These are phyloP conservation scores for Odontarrhena argentea DNA, from an alignment of 345 rosid genomes.

Conservation along the genomic window DNA sequence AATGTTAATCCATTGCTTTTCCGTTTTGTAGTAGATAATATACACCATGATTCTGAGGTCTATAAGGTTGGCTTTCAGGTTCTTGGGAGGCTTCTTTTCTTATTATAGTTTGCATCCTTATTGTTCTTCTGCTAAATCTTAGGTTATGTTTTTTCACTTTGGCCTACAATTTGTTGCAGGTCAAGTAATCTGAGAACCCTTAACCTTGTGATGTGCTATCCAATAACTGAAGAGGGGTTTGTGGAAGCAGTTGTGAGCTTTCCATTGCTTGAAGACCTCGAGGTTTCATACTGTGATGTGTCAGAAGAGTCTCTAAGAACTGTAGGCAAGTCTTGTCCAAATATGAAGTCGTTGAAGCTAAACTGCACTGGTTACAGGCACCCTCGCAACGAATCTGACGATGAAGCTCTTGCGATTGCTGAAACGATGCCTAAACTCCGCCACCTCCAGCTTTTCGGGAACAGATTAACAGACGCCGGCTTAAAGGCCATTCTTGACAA, in stretches of 20 bases:
- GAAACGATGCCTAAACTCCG: conserved; percentile 54
- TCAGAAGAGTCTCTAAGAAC: conserved; percentile 29
- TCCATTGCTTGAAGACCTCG: conserved; percentile 64
- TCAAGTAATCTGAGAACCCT: conserved; percentile 52
- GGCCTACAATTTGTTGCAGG: conserved; percentile 39
- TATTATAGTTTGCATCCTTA: background rate
- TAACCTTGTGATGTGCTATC: conserved; percentile 41
- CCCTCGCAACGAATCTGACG: conserved; percentile 43
- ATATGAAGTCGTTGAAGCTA: conserved; percentile 34
- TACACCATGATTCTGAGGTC: background rate
- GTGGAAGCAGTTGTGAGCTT: conserved; percentile 46
- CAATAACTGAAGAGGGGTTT: conserved; percentile 50
- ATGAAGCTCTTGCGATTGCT: conserved; percentile 64
- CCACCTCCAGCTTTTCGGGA: conserved; percentile 63
- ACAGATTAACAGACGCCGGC: conserved; percentile 58
- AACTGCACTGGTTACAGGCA: conserved; percentile 31
- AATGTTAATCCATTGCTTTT: background rate
- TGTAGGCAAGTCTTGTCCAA: conserved; percentile 33
- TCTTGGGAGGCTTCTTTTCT: background rate
- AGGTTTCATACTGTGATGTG: conserved; percentile 40
- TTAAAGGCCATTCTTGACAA: conserved; percentile 59
- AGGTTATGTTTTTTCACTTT: background rate
- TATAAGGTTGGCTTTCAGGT: conserved; percentile 10
- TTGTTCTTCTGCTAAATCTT: background rate
- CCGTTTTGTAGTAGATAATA: background rate